phyloP scores from a whole-genome alignment of 1,284 basidiomycete species.

The Tetrapyrgos nigripes region DNA sequence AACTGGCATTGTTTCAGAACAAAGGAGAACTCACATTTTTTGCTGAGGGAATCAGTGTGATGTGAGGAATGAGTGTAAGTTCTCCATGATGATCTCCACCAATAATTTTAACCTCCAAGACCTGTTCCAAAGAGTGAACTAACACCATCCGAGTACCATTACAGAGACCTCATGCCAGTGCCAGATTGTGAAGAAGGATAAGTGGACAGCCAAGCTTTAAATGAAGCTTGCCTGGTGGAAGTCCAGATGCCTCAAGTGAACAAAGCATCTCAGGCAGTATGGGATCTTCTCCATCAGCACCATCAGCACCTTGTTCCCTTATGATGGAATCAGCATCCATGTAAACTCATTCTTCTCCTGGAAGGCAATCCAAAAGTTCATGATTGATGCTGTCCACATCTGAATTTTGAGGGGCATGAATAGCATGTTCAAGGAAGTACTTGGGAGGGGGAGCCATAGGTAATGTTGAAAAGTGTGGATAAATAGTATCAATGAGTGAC shows the following conservation, averaged over 20 bases:
- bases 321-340: conserved; percentile 28
- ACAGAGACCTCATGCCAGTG: conserved; percentile 49
- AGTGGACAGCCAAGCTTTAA: conserved; percentile 37
- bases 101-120: conserved; percentile 34
- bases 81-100: conserved; percentile 35
- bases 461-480: conserved; percentile 15
- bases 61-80: conserved; percentile 37
- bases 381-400: conserved; percentile 43
- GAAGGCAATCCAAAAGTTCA: conserved; percentile 32
- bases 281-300: conserved; percentile 12
- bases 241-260: conserved; percentile 23
- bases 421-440: conserved; percentile 43
- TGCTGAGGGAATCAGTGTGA: conserved; percentile 28
- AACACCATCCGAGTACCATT: conserved; percentile 41
- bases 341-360: conserved; percentile 30
- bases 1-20: conserved; percentile 27
- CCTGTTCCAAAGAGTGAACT: conserved; percentile 16
- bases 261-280: conserved; percentile 22
- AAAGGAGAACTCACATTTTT: conserved; percentile 25
- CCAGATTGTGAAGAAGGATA: conserved; percentile 44
- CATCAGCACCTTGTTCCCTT: not conserved
- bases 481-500: conserved; percentile 9
- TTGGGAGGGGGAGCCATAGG: conserved; percentile 27
- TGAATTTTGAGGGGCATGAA: conserved; percentile 42
- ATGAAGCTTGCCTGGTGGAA: conserved; percentile 29